phyloP scores from a whole-genome alignment of 805 yeast species.

The Metschnikowia bowlesiae region DNA sequence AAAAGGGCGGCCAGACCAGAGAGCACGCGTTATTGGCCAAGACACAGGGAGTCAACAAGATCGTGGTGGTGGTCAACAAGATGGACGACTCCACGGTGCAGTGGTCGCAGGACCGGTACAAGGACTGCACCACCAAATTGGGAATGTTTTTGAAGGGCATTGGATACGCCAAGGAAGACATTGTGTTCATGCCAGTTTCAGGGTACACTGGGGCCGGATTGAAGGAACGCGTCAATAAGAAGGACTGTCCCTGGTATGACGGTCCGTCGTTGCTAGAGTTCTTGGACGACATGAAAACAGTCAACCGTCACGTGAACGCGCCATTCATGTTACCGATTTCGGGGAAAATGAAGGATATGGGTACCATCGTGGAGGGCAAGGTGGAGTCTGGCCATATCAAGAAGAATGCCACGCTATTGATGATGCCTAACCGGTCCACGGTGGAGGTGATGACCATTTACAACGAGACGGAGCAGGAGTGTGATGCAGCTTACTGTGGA shows the following conservation, averaged over 20 bases:
- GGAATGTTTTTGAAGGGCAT: conserved; percentile 75
- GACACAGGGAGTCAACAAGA: conserved; percentile 95
- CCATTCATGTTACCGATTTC: conserved; percentile 97
- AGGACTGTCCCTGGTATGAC: conserved; percentile 84
- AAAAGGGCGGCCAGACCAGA: conserved; percentile 98
- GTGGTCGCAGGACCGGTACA: conserved; percentile 95
- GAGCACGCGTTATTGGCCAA: conserved; percentile 97
- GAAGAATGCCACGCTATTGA: conserved; percentile 66
- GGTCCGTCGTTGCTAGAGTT: conserved; percentile 92
- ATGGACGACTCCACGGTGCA: conserved; percentile 97
- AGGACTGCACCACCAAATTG: conserved; percentile 87
- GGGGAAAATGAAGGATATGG: conserved; percentile 93
- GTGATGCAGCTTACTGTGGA: conserved; percentile 86
- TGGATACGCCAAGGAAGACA: conserved; percentile 86
- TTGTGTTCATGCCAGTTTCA: conserved; percentile 92
- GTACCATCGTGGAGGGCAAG: conserved; percentile 97
- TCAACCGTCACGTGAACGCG: conserved; percentile 82
- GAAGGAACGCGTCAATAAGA: conserved; percentile 72
- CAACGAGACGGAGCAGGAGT: conserved; percentile 95
- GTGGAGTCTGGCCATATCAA: conserved; percentile 92
- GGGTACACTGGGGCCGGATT: conserved; percentile 97
- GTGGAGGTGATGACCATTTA: conserved; percentile 85
- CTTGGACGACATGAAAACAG: conserved; percentile 75
- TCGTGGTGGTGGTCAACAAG: conserved; percentile 92
- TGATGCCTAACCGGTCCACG: conserved; percentile 87